These are phyloP conservation scores for Selaginella moellendorffii DNA, from an alignment of 75 land plant genomes.

Conservation along the genomic window DNA sequence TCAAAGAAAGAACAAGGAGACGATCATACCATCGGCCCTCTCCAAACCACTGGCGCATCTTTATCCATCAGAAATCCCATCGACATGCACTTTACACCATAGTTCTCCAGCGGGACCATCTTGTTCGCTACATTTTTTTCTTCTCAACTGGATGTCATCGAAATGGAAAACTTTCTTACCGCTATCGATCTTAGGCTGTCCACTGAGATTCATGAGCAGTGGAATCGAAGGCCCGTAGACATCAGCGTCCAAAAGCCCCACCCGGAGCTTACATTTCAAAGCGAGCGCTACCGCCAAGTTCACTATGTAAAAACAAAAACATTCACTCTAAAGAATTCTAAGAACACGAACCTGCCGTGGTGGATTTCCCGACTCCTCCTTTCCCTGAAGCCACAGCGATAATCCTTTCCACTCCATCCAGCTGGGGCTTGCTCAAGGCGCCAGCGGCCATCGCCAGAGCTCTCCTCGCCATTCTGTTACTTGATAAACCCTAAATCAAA, in stretches of 20 bases:
- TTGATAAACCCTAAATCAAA: background rate
- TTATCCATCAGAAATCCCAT: slow-evolving; percentile 84
- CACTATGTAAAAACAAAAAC: slow-evolving; percentile 35
- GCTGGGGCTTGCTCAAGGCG: slow-evolving; percentile 16
- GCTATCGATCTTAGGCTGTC: slow-evolving; percentile 64
- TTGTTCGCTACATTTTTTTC: slow-evolving; percentile 44
- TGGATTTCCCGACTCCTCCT: slow-evolving; percentile 95
- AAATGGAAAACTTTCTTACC: no score
- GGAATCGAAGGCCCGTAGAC: slow-evolving; percentile 95
- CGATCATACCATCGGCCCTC: slow-evolving; percentile 91
- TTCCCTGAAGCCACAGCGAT: slow-evolving; percentile 93
- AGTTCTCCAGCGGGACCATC: slow-evolving; percentile 87
- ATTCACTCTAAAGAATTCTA: background rate
- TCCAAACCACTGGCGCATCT: slow-evolving; percentile 84
- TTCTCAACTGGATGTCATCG: no score
- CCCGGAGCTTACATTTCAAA: slow-evolving; percentile 54
- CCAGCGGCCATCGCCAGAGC: background rate
- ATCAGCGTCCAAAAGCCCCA: slow-evolving; percentile 96
- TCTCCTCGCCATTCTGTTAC: background rate
- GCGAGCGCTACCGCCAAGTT: slow-evolving; percentile 95
- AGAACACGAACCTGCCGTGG: slow-evolving; percentile 59
- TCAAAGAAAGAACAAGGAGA: no score
- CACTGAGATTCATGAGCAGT: slow-evolving; percentile 78
- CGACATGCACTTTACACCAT: slow-evolving; percentile 95
- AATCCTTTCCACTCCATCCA: slow-evolving; percentile 56